Conservation (phyloP, 2,329 filamentous ascomycete species). For the Phialophora tarda region DNA sequence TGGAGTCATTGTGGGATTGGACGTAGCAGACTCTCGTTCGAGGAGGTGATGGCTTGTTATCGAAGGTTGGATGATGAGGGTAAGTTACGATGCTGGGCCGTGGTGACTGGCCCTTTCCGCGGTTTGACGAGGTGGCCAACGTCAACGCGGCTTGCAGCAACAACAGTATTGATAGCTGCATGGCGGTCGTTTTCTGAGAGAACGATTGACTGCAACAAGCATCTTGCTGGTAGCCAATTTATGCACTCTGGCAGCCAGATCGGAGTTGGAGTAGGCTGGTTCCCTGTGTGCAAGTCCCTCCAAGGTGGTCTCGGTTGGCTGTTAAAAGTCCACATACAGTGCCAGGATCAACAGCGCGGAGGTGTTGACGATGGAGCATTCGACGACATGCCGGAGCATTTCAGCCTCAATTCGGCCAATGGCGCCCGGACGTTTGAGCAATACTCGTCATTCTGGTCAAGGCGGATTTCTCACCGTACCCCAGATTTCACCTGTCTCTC, state of each 20-base stretch:
- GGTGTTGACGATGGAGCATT: not conserved
- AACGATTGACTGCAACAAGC: not conserved
- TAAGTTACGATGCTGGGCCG: not conserved
- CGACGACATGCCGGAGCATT: not conserved
- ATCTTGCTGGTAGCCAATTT: not conserved
- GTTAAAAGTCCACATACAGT: not conserved
- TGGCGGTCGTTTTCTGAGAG: not conserved
- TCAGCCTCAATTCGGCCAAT: slow-evolving; percentile 1
- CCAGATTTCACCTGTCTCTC: not conserved
- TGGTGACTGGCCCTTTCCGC: not conserved
- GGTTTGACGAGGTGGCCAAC: not conserved
- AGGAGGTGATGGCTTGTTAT: not conserved
- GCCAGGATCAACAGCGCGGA: not conserved
- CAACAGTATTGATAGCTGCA: not conserved
- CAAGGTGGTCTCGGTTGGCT: not conserved
- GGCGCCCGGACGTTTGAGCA: not conserved
- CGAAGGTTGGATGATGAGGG: not conserved
- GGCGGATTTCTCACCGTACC: not conserved
- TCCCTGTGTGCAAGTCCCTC: not conserved
- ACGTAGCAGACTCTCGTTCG: not conserved
- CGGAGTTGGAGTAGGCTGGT: not conserved
- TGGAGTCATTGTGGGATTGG: not conserved
- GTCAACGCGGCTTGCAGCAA: not conserved
- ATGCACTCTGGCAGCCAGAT: not conserved
- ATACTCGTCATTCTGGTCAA: not conserved